A percentile compares a stretch with the other conserved stretches of the same genome.
Evolutionary conservation across 306 rosid genomes (phyloP).

Genomic region (Pterocarpus macrocarpus): DNA sequence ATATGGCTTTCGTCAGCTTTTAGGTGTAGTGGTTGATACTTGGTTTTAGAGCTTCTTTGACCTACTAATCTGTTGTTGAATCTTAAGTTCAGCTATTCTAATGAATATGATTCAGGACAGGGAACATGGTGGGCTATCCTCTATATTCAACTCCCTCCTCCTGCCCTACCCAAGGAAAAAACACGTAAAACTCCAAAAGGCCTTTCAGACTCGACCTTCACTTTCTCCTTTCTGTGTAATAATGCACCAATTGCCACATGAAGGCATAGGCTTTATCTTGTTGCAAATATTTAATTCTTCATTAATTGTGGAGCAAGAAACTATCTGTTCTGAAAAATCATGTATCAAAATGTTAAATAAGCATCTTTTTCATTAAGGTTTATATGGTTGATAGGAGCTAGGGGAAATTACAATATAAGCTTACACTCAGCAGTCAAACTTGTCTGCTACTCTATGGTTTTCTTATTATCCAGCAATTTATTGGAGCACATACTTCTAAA

Average conservation of each 20-base stretch:
- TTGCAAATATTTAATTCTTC: conserved; percentile 2
- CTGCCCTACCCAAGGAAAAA: background rate
- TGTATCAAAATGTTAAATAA: background rate
- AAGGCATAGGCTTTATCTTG: background rate
- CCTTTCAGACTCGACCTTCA: background rate
- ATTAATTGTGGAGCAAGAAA: background rate
- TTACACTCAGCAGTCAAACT: background rate
- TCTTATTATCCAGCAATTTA: background rate
- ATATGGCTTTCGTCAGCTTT: no score
- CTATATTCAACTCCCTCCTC: background rate
- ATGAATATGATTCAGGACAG: no score
- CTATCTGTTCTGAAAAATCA: background rate
- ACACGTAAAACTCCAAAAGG: background rate
- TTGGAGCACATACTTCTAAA: conserved; percentile 22
- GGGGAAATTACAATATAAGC: no score
- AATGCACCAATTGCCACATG: conserved; percentile 1
- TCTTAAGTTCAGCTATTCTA: background rate
- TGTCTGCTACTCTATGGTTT: background rate
- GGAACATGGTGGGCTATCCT: no score
- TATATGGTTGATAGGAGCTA: no score
- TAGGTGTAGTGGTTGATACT: no score
- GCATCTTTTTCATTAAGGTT: no score
- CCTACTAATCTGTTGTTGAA: background rate
- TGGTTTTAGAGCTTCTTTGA: no score
- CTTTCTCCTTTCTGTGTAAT: background rate